Base-by-base conservation (phyloP, 352 stramenopile species). In the Phytophthora nicotianae region DNA sequence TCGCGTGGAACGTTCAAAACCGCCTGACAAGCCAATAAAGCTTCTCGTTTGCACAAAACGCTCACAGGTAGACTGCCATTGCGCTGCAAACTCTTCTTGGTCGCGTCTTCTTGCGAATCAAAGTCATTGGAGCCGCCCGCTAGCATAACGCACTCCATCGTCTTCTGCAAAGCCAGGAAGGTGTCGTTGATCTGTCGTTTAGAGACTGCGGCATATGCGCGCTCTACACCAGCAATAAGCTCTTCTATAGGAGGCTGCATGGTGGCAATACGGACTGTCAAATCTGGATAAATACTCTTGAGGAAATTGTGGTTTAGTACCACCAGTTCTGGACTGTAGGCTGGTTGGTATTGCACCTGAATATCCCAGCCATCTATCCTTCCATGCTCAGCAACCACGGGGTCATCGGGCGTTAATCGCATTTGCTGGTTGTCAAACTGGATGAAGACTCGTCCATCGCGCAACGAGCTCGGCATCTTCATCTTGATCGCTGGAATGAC, bases 381-480 rank as follows among this genome's bases (percentile, higher is more conserved):
- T 14, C 65, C 65, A 29, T 77, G 54, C 24, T 71, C 51, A 35
- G 65, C 55, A 45, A 77, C 49, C 21, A 80, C 52, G 8, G 61
- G 68, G 38, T 77, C 68, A 49, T 75, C 68, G 10, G 68, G 40
- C 10, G 65, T 56, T 26, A 80, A 58, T 1, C 72, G 68, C n/a
- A 80, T 20, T 26, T 80, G 72, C n/a, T 75, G 68, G 27, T 62
- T 80, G 27, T 80, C 72, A 19, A 80, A 21, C 38, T 80, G 72
- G 24, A 80, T 74, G 35, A 70, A 65, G 13, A 80, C 40, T 14
- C 54, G 65, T 1, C 19, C 32, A 26, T 49, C 58, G 17, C 53
- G 60, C 48, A 69, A 48, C 37, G 49, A 40, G 4, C 37, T 64
- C 10, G 72, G 72, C 46, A 77, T 68, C 56, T 77, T 80, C 23